Evolutionary conservation across 2,329 filamentous ascomycete genomes (phyloP).

Genomic region (Neonectria faginata): DNA sequence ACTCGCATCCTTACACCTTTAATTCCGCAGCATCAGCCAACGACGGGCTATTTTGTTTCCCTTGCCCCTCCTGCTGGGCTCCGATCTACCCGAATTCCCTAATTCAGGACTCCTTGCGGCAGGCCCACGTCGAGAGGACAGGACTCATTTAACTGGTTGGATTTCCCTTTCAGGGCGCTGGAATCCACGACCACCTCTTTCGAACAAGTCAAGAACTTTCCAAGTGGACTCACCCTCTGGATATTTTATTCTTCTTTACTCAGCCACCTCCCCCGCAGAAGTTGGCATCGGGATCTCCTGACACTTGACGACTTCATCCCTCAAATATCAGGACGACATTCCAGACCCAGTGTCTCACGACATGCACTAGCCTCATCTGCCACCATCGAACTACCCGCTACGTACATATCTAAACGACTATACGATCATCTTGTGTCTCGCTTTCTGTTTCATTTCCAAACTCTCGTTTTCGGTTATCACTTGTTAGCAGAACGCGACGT

Average conservation of each 20-base stretch:
- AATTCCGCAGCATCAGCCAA: constrained; percentile 5
- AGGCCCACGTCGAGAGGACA: constrained; percentile 7
- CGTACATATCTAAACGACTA: constrained; percentile 3
- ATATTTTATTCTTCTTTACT: constrained; percentile 3
- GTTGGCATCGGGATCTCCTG: not conserved
- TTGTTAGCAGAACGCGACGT: not conserved
- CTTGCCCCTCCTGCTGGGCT: constrained; percentile 3
- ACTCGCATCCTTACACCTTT: not conserved
- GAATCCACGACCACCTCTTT: constrained; percentile 10
- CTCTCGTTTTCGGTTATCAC: not conserved
- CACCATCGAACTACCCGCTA: not conserved
- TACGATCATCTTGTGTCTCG: not conserved
- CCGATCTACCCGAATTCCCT: not conserved
- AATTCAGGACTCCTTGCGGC: constrained; percentile 1
- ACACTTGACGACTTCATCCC: not conserved
- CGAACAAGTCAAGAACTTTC: constrained; percentile 9
- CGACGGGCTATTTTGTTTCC: not conserved
- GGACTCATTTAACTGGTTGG: not conserved
- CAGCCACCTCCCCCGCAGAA: not conserved
- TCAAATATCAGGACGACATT: not conserved
- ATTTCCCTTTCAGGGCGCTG: constrained; percentile 8
- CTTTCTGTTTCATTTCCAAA: not conserved
- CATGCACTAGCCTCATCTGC: constrained; percentile 37
- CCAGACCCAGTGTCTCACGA: constrained; percentile 32
- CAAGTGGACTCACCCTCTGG: not conserved